A percentile compares a stretch with the other conserved stretches of the same genome.
phyloP scores from a whole-genome alignment of 257 asterid genomes.

The Solanum paucissectum region DNA sequence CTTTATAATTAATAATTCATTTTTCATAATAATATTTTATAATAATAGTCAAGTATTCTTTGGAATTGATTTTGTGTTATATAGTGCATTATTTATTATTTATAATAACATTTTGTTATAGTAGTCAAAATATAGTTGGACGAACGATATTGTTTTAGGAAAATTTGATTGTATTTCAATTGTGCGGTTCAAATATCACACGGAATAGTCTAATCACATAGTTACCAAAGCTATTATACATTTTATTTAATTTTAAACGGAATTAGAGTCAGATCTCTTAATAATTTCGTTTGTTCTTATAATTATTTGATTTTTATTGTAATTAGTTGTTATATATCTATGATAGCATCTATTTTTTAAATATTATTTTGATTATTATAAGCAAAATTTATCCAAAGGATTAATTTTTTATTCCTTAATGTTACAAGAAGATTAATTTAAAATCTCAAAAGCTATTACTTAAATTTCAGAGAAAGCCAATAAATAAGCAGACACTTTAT shows the following conservation, averaged over 20 bases:
- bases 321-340: not conserved
- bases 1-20: not conserved
- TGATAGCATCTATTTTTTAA: not conserved
- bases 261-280: not conserved
- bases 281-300: not conserved
- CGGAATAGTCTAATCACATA: not conserved
- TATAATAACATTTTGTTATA: not conserved
- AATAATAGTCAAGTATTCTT: too few relatives aligned
- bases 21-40: too few relatives aligned
- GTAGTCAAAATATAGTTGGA: not conserved
- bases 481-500: not conserved
- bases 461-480: not conserved
- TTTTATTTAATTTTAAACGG: not conserved
- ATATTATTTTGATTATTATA: not conserved
- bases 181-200: not conserved
- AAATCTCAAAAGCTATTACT: not conserved
- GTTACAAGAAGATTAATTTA: not conserved
- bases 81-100: not conserved
- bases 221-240: not conserved
- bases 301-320: not conserved
- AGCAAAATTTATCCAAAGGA: not conserved
- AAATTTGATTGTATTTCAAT: not conserved
- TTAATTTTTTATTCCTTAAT: not conserved
- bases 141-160: not conserved
- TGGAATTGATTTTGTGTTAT: not conserved